Conservation (phyloP, 2,329 filamentous ascomycete genomes). For the Xylaria sp. region DNA sequence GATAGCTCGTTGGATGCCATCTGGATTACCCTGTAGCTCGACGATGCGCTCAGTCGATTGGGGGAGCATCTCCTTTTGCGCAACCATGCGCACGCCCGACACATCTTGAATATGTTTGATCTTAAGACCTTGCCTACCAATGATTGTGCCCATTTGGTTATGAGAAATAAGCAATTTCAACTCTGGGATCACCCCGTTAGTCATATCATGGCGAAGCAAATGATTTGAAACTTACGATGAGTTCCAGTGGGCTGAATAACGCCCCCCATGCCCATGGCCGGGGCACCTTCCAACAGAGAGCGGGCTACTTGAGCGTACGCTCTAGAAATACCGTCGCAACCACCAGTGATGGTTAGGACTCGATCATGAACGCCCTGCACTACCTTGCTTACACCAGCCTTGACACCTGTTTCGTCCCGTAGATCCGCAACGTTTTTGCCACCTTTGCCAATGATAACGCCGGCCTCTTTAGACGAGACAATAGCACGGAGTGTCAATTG, state of each 20-base stretch:
- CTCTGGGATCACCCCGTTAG: constrained; percentile 65
- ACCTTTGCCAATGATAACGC: constrained; percentile 98
- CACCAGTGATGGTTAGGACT: constrained; percentile 93
- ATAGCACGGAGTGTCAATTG: constrained; percentile 96
- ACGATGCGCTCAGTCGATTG: constrained; percentile 99
- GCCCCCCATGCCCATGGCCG: constrained; percentile 95
- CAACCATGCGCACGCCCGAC: constrained; percentile 98
- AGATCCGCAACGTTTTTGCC: constrained; percentile 98
- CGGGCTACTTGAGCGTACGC: constrained; percentile 95
- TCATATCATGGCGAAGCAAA: constrained; percentile 1
- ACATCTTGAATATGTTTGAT: constrained; percentile 99
- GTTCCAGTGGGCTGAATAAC: constrained; percentile 88
- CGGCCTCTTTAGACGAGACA: constrained; percentile 98
- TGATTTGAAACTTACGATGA: constrained; percentile 76
- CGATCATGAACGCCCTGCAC: constrained; percentile 97
- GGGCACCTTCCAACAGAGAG: constrained; percentile 90
- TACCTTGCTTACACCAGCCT: constrained; percentile 98
- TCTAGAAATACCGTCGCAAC: constrained; percentile 87
- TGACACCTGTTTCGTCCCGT: constrained; percentile 96
- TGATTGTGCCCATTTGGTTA: constrained; percentile 99
- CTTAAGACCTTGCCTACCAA: constrained; percentile 94
- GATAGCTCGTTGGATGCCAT: constrained; percentile 93
- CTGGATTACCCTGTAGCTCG: constrained; percentile 93
- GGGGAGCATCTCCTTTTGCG: constrained; percentile 99
- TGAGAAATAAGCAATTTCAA: constrained; percentile 98